These are phyloP conservation scores for Brettanomyces anomalus DNA, from an alignment of 805 yeast genomes.

Conservation along the genomic window DNA sequence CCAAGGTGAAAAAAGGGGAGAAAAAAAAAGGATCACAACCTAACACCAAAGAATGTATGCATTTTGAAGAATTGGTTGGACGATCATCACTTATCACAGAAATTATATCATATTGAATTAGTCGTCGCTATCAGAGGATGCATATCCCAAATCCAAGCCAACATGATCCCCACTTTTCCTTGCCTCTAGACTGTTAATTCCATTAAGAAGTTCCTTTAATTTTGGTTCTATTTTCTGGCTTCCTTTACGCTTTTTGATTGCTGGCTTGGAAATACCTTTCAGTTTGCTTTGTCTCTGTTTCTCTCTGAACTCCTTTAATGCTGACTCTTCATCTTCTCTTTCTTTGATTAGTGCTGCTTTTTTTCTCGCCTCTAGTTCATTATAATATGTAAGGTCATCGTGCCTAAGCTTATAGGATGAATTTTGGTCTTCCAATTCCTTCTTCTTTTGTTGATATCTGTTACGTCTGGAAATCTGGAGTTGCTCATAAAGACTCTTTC, in stretches of 20 bases:
- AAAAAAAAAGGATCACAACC: too few relatives aligned
- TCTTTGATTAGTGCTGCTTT: conserved; percentile 11
- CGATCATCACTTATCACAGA: too few relatives aligned
- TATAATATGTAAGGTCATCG: conserved; percentile 29
- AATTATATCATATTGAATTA: too few relatives aligned
- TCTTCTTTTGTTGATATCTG: conserved; percentile 18
- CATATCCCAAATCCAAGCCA: too few relatives aligned
- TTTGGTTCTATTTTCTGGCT: not conserved
- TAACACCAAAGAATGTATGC: too few relatives aligned
- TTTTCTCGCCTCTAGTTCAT: conserved; percentile 16
- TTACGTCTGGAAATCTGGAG: conserved; percentile 28
- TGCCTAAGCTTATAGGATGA: conserved; percentile 33
- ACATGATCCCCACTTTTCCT: too few relatives aligned
- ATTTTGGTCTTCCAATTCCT: conserved; percentile 29
- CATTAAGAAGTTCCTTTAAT: not conserved
- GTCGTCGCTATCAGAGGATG: too few relatives aligned
- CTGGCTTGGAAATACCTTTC: not conserved
- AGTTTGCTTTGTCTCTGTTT: not conserved
- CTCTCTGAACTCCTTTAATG: conserved; percentile 15
- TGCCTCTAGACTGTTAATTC: too few relatives aligned
- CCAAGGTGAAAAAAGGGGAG: too few relatives aligned
- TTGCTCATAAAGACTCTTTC: conserved; percentile 36
- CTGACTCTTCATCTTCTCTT: conserved; percentile 9
- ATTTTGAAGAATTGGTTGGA: too few relatives aligned
- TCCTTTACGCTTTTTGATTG: not conserved